Evolutionary conservation across 495 filamentous ascomycete genomes (phyloP).

Genomic region (Penicillium riverlandense): DNA sequence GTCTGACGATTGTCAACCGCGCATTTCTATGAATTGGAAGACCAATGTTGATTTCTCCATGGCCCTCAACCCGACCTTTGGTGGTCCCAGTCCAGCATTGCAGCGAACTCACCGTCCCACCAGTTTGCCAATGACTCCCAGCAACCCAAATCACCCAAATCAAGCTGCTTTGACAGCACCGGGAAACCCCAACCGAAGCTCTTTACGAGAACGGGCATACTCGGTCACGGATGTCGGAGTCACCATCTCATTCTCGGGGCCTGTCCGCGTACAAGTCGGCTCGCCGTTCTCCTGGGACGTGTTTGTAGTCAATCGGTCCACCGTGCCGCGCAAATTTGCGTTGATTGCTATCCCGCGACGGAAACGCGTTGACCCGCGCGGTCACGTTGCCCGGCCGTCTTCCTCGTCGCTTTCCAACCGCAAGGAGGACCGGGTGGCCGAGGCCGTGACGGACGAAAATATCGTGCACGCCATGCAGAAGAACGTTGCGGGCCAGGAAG

Average conservation of each 20-base stretch:
- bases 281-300: slow-evolving; percentile 79
- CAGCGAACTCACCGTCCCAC: slow-evolving; percentile 45
- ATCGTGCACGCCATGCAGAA: slow-evolving; percentile 78
- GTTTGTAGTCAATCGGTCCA: slow-evolving; percentile 79
- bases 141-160: slow-evolving; percentile 16
- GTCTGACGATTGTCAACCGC: slow-evolving; percentile 59
- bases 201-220: slow-evolving; percentile 44
- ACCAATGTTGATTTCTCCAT: slow-evolving; percentile 78
- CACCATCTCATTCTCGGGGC: slow-evolving; percentile 67
- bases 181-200: slow-evolving; percentile 31
- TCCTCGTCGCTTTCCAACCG: slow-evolving; percentile 36
- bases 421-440: slow-evolving; percentile 51
- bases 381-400: slow-evolving; percentile 43
- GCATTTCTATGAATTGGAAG: slow-evolving; percentile 72
- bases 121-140: slow-evolving; percentile 40
- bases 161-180: slow-evolving; percentile 7
- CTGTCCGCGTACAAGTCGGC: slow-evolving; percentile 55
- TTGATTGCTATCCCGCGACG: slow-evolving; percentile 73
- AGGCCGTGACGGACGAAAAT: slow-evolving; percentile 79
- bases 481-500: slow-evolving; percentile 59
- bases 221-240: slow-evolving; percentile 58
- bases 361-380: slow-evolving; percentile 59
- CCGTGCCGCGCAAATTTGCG: slow-evolving; percentile 64
- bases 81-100: slow-evolving; percentile 49
- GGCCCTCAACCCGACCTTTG: slow-evolving; percentile 55